Evolutionary conservation across 2,329 filamentous ascomycete species (phyloP), one percentile per base, ranked within the genome.

Genomic region (Penicillium sp.): DNA sequence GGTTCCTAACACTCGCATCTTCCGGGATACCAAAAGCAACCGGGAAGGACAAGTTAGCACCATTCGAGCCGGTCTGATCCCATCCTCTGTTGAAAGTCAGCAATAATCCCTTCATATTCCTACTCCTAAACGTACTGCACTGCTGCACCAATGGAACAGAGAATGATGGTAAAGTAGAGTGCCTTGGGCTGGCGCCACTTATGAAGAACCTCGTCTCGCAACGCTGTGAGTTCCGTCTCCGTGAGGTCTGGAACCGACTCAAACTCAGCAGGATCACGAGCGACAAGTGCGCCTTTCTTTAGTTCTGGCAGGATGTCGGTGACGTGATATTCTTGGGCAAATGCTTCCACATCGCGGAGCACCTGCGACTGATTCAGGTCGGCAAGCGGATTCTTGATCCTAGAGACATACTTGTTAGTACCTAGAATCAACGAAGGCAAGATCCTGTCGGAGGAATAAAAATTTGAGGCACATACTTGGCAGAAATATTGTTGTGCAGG

Each of bases 81-180:
- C 59, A 62, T 17, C 59, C 59, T 41, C 56, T 60, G 23, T 39
- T 19, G 16, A 10, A 31, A 18, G 19, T 48, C 17, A 28, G 45
- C 16, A 41, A 33, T 2, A 36, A 45, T 33, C 3, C 8, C 8
- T 10, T 15, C 7, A 11, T 34, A n/a, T n/a, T 17, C n/a, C n/a
- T n/a, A n/a, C n/a, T n/a, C n/a, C n/a, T n/a, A n/a, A n/a, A 64
- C 70, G 46, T 58, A 66, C 63, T 78, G 75, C 1, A 76, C 70
- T 7, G 73, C 72, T 35, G 74, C 73, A 28, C 70, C 75, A 30
- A 78, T 66, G 2, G 73, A 76, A 51, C 72, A 75, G 11, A 76
- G 63, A 27, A 73, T 67, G 46, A 78, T 73, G 7, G 72, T 75
- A 41, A 71, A 67, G 53, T 76, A 77, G 6, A 78, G 61, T 10